Percentiles rank a stretch among this genome's conserved stretches.
Evolutionary conservation across 2,329 filamentous ascomycete genomes (phyloP).

Genomic region (Diaporthe sp.): DNA sequence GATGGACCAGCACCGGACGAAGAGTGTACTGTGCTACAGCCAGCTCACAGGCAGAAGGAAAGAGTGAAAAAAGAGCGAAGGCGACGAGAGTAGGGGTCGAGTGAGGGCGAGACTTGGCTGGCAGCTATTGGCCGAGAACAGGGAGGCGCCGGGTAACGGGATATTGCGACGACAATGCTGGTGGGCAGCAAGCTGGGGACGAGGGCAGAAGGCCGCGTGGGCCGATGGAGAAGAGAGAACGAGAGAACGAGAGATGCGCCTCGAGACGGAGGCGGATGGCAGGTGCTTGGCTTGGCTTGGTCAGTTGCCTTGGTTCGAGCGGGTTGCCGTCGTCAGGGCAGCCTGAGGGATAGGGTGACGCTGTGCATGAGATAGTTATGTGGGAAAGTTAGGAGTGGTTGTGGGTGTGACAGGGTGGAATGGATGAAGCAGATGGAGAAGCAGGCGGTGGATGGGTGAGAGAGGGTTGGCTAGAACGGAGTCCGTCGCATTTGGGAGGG

Average conservation of each 20-base stretch:
- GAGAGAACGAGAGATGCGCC: neutral
- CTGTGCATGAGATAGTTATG: neutral
- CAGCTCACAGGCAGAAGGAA: neutral
- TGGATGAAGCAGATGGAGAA: neutral
- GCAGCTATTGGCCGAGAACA: conserved; percentile 36
- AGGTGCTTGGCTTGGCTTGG: neutral
- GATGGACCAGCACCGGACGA: conserved; percentile 39
- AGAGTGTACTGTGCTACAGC: neutral
- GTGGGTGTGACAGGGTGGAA: neutral
- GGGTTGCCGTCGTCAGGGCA: neutral
- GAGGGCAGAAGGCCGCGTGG: conserved; percentile 11
- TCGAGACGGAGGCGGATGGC: neutral
- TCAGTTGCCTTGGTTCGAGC: neutral
- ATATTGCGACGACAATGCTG: conserved; percentile 29
- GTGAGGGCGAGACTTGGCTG: conserved; percentile 39
- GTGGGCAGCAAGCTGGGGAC: conserved; percentile 1
- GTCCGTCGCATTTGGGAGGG: neutral
- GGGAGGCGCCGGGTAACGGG: conserved; percentile 27
- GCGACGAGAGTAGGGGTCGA: conserved; percentile 25
- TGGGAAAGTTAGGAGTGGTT: neutral
- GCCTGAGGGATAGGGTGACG: conserved; percentile 1
- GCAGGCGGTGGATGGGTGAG: neutral
- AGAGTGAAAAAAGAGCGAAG: neutral
- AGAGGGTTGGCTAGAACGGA: neutral
- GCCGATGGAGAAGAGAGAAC: neutral